Conservation (phyloP, 1,139 yeast species). For the Candida sp. region DNA sequence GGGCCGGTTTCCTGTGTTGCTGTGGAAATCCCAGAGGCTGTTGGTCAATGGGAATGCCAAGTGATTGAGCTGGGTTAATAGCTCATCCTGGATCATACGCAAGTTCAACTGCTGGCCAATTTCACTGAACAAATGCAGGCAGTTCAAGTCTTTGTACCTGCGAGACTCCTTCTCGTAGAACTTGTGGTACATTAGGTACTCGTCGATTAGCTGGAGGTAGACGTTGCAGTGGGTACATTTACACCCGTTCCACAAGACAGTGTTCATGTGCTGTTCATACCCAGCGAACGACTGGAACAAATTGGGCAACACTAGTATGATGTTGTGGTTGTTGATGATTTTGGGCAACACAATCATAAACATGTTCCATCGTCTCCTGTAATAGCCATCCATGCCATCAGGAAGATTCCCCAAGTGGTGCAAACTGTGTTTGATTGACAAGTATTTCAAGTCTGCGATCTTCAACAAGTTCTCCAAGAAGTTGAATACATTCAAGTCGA, state of each 20-base stretch:
- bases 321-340: constrained; percentile 31
- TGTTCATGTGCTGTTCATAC: constrained; percentile 72
- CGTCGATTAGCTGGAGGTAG: constrained; percentile 56
- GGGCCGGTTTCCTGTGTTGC: constrained; percentile 21
- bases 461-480: constrained; percentile 33
- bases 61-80: constrained; percentile 26
- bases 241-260: constrained; percentile 79
- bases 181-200: constrained; percentile 63
- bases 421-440: constrained; percentile 56
- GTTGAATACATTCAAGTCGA: constrained; percentile 54
- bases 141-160: constrained; percentile 60
- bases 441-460: constrained; percentile 29
- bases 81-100: constrained; percentile 28
- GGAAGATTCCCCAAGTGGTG: constrained; percentile 31
- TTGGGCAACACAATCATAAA: constrained; percentile 53
- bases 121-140: constrained; percentile 58
- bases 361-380: constrained; percentile 56
- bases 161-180: constrained; percentile 50
- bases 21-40: constrained; percentile 43
- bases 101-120: constrained; percentile 47
- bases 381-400: constrained; percentile 78
- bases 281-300: constrained; percentile 62
- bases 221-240: constrained; percentile 57
- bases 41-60: constrained; percentile 27
- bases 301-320: constrained; percentile 57